Evolutionary conservation across 176 grass and related monocot species (phyloP), one percentile per base, ranked within the genome.

Genomic region (Hsuehochloa calcarea): DNA sequence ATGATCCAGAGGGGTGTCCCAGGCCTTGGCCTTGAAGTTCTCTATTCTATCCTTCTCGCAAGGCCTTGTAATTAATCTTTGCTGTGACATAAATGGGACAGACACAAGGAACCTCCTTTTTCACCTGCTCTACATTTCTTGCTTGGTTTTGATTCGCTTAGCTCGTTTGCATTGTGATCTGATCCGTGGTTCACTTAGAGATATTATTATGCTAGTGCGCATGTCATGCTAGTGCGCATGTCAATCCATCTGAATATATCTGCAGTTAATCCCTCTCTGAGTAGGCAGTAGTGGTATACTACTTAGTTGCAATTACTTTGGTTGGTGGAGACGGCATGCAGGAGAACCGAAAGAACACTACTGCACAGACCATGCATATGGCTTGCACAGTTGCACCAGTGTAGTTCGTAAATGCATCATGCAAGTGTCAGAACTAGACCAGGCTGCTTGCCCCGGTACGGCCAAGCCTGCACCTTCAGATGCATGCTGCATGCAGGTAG

Each of bases 21-120:
- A 54, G 78, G 34, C 70, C 55, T 78, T 82, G 55, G 74, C 55
- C 72, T 16, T 3, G 87, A 85, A 89, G 82, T 82, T 80, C 50
- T 29, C 46, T 85, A 65, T 74, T 75, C 23, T 8, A 68, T 68
- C 82, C 77, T 85, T 68, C 68, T 66, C 4, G 70, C 77, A 23
- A 81, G 82, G 68, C 43, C 82, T 20, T 86, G 76, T 46, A 77
- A 60, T 77, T 43, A 39, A 56, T 51, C 61, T 56, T 55, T 52
- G 25, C 70, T 62, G 59, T 77, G 45, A 62, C 12, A 35, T 60
- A 59, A 66, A 58, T 47, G 17, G 51, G 41, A 34, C 61, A 46
- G 17, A 10, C 6, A 35, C 41, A 60, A 63, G 15, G 16, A 61
- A 7, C 31, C 25, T 84, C 44, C 41, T 34, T 83, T 82, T 66